Base-by-base conservation (phyloP, 2,329 filamentous ascomycete species). In the Madurella mycetomatis region DNA sequence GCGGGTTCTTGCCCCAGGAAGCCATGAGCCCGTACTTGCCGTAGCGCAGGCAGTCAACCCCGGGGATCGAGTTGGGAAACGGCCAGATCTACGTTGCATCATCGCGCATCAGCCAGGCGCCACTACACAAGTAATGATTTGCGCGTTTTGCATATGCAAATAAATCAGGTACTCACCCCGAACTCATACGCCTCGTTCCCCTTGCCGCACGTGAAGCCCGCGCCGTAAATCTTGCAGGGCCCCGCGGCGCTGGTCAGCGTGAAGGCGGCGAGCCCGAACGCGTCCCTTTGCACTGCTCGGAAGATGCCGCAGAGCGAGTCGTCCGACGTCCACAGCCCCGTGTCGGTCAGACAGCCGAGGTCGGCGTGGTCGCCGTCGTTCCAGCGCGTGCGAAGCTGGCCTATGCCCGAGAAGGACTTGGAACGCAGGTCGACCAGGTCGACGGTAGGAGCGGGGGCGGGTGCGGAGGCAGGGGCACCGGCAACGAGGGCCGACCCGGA, bases 21-120 rank as follows among this genome's bases (percentile, higher is more conserved):
- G 58, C 56, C 58, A 58, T 60, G 31, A 60, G 44, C 18, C 58
- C 58, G 47, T 59, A 60, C 49, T 53, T 43, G 12, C 56, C 56
- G 34, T 46, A 53, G 8, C 56, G 51, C 3, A 60, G 47, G 32
- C 43, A 47, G 30, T 52, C 43, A 7, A 51, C 37, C 13, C 49
- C 48, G 2, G 58, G 41, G 31, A 49, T 54, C 17, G 46, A 43
- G 41, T 54, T 59, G 13, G 51, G 48, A 32, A 41, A 59, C 17
- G 49, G 54, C 57, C 54, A 56, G 13, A 46, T 40, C 54, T 59
- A 42, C n/a, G 16, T 7, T 7, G 25, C 25, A 17, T 47, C 44
- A 37, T 5, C n/a, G 16, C 37, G 11, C 16, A 39, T 9, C 16
- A 31, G 9, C 15, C 7, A 41, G 30, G 2, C 42, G 31, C 5